These are phyloP conservation scores for Paecilomyces niveus DNA, from an alignment of 2,329 filamentous ascomycete genomes.

Conservation along the genomic window DNA sequence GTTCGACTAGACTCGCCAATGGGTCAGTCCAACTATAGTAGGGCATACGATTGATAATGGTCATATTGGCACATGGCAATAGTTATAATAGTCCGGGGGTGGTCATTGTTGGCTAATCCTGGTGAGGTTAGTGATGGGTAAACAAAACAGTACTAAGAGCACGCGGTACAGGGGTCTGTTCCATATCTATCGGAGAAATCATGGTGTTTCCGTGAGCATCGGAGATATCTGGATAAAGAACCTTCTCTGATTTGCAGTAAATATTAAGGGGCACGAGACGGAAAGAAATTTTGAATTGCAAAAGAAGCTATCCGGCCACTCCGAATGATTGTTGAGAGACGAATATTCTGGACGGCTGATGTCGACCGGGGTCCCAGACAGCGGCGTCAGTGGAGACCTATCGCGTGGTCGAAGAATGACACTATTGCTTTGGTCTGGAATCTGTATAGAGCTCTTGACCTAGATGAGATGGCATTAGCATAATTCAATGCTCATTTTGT, in stretches of 20 bases:
- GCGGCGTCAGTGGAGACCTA: neutral
- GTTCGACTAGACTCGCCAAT: neutral
- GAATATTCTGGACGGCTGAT: neutral
- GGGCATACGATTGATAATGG: neutral
- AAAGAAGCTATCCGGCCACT: neutral
- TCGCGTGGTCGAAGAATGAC: neutral
- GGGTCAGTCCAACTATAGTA: neutral
- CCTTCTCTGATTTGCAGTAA: neutral
- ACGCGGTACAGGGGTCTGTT: neutral
- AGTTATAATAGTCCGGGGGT: neutral
- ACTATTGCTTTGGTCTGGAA: neutral
- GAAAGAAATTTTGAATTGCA: neutral
- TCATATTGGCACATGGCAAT: neutral
- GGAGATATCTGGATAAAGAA: neutral
- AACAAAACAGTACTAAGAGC: no score
- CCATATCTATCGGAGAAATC: neutral
- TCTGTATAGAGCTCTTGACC: neutral
- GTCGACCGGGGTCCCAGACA: neutral
- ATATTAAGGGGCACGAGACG: neutral
- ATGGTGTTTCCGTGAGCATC: neutral
- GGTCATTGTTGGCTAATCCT: no score
- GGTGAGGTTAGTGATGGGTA: no score
- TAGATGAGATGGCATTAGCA: neutral
- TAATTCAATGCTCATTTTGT: neutral
- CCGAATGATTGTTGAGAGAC: neutral